phyloP scores from a whole-genome alignment of 179 eudicot genomes.

The Gypsophila paniculata region DNA sequence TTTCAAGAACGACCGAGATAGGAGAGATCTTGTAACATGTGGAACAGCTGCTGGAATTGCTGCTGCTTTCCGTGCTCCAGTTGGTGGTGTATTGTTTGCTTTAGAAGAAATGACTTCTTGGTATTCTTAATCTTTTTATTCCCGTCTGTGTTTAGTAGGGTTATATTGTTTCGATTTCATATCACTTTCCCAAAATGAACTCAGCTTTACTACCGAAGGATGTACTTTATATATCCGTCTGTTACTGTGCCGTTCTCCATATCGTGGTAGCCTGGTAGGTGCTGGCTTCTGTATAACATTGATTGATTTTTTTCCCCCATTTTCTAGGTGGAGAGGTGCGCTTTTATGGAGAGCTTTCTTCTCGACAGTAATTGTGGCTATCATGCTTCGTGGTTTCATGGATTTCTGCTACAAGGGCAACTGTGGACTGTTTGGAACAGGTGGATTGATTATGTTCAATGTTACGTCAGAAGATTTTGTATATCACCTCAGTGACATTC shows the following conservation, averaged over 20 bases:
- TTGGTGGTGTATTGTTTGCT: constrained; percentile 92
- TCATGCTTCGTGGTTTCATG: constrained; percentile 77
- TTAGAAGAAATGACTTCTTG: constrained; percentile 97
- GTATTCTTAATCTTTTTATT: constrained; percentile 32
- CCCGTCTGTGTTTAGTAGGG: neutral
- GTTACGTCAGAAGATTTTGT: constrained; percentile 56
- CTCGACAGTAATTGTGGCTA: constrained; percentile 74
- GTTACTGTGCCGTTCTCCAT: neutral
- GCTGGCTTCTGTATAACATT: neutral
- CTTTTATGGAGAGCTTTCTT: constrained; percentile 94
- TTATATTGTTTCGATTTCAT: neutral
- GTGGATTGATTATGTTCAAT: constrained; percentile 90
- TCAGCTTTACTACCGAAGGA: neutral
- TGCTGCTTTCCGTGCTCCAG: constrained; percentile 95
- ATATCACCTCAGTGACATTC: constrained; percentile 68
- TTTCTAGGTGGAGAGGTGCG: constrained; percentile 94
- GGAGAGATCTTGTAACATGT: constrained; percentile 87
- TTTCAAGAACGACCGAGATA: constrained; percentile 82
- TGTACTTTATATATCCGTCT: neutral
- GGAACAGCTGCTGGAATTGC: constrained; percentile 96
- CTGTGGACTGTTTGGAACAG: constrained; percentile 93
- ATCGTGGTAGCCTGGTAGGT: neutral
- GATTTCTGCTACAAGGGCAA: constrained; percentile 74
- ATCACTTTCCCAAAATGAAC: neutral
- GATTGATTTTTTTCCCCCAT: constrained; percentile 4